These are phyloP conservation scores for Pyrus pyrifolia DNA, from an alignment of 306 rosid species.

Conservation along the genomic window DNA sequence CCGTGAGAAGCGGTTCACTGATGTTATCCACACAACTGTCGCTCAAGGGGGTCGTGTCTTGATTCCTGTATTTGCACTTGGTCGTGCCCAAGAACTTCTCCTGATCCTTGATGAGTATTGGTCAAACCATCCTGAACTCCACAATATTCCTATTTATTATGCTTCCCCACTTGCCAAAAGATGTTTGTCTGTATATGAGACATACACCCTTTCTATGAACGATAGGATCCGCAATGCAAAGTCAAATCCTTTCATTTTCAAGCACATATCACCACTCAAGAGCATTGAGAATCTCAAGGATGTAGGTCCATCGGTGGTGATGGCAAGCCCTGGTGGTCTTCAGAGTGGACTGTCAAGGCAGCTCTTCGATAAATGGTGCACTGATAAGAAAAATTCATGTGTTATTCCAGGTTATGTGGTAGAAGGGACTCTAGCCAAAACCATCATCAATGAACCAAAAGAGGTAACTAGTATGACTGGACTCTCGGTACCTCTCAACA, in stretches of 20 bases:
- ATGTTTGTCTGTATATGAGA: constrained; percentile 87
- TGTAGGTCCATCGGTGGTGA: constrained; percentile 83
- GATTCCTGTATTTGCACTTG: constrained; percentile 89
- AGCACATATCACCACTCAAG: constrained; percentile 71
- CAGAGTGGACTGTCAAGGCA: constrained; percentile 92
- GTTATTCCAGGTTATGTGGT: constrained; percentile 82
- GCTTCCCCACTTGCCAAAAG: constrained; percentile 96
- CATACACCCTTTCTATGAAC: constrained; percentile 93
- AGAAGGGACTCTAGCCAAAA: constrained; percentile 89
- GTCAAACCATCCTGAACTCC: constrained; percentile 91
- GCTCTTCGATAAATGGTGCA: constrained; percentile 90
- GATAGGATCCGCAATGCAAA: constrained; percentile 91
- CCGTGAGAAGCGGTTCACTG: constrained; percentile 86
- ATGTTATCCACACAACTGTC: constrained; percentile 76
- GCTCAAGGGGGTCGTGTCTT: constrained; percentile 96
- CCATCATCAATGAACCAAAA: constrained; percentile 85
- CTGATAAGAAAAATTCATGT: constrained; percentile 80
- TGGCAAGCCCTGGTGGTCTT: constrained; percentile 95
- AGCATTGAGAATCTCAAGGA: constrained; percentile 82
- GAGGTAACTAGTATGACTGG: constrained; percentile 93
- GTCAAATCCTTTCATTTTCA: constrained; percentile 81
- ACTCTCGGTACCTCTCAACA: constrained; percentile 77
- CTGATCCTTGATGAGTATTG: constrained; percentile 92
- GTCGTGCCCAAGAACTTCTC: constrained; percentile 93
- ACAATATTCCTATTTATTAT: constrained; percentile 80